These are phyloP conservation scores for Podospora conica DNA, from an alignment of 495 filamentous ascomycete genomes.

Conservation along the genomic window DNA sequence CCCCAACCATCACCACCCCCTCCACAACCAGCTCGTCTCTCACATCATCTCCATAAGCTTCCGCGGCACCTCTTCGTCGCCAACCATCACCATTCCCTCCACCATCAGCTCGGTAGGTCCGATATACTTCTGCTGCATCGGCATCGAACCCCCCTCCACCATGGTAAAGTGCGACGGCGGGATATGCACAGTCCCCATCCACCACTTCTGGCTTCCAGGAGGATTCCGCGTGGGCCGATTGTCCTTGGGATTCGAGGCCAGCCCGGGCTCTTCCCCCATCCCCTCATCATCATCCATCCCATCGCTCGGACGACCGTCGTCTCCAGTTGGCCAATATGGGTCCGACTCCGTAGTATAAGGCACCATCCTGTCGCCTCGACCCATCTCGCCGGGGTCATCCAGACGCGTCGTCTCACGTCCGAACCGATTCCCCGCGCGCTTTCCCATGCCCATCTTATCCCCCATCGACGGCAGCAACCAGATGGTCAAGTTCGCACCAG, in stretches of 20 bases:
- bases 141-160: not conserved
- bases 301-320: no score
- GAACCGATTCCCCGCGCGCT: no score
- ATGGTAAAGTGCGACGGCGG: not conserved
- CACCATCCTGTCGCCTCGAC: no score
- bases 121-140: not conserved
- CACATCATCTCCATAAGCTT: not conserved
- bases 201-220: not conserved
- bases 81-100: not conserved
- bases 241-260: not conserved
- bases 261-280: no score
- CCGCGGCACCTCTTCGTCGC: not conserved
- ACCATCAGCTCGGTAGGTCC: not conserved
- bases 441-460: no score
- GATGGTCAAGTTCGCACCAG: no score
- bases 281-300: not conserved
- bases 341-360: no score
- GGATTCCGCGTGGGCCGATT: not conserved
- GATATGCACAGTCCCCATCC: not conserved
- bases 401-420: no score
- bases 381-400: no score
- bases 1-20: not conserved
- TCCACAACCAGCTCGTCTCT: not conserved
- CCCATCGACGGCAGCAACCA: no score
- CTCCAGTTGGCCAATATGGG: no score